Evolutionary conservation across 2,329 filamentous ascomycete genomes (phyloP), one percentile per base, ranked within the genome.

Genomic region (Cryphonectria carpinicola): DNA sequence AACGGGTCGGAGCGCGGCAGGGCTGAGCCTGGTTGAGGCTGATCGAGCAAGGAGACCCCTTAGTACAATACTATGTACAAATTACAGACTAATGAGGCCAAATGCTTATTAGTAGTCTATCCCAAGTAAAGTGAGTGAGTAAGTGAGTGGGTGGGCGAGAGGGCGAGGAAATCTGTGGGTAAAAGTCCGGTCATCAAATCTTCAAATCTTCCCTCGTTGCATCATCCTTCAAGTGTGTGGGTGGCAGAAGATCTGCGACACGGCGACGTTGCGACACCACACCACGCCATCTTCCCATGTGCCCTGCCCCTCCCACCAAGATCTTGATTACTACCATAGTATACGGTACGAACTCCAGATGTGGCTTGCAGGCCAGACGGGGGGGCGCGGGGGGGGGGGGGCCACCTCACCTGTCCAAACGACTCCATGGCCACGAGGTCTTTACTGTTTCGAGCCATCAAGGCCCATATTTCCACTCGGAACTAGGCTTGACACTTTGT

Each of bases 241-340:
- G 58, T n/a, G 32, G 32, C 22, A 61, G 58, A n/a, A 32, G 58
- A 61, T 61, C 58, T 61, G 58, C 58, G 58, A 49, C 46, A 49
- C 46, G 7, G 46, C 46, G 19, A 49, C 22, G 22, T 17, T 61
- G 58, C 58, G 58, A 61, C 58, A 61, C 32, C 58, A 61, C 58
- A 39, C 54, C 54, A 58, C 54, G 25, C 32, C 58, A 61, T 61
- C 35, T n/a, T 28, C 54, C 28, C 25, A 25, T 7, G 37, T 39
- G 7, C 37, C 37, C 37, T 39, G 28, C 28, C 28, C 28, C 28
- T 28, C 28, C n/a, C n/a, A 25, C 56, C 13, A 61, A 13, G 35
- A 61, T 61, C 58, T 61, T 35, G 5, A n/a, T 19, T n/a, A 19
- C 46, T 22, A 49, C 46, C 19, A 49, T n/a, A 17, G 46, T 49